Evolutionary conservation across 345 rosid genomes (phyloP).

Genomic region (Jatropha curcas): DNA sequence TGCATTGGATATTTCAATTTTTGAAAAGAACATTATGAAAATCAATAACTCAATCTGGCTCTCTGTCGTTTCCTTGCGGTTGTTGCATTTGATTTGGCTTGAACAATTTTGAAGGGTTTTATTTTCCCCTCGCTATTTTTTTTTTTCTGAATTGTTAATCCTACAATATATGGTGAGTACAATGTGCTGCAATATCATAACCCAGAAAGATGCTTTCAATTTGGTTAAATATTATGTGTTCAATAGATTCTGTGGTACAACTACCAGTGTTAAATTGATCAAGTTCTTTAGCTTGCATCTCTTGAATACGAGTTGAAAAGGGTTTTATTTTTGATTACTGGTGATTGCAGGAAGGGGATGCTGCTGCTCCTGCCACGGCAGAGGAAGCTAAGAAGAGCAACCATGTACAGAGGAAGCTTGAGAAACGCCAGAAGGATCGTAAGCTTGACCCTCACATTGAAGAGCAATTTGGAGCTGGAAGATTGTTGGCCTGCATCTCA

Average conservation of each 20-base stretch:
- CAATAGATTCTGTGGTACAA: background rate
- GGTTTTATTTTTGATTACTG: background rate
- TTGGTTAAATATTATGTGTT: background rate
- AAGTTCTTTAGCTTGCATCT: background rate
- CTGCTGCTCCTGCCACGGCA: background rate
- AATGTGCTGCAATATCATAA: too few species aligned
- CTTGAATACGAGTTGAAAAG: too few species aligned
- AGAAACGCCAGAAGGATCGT: conserved; percentile 18
- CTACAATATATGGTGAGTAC: too few species aligned
- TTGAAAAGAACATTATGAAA: background rate
- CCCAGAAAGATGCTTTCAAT: background rate
- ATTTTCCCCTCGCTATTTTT: background rate
- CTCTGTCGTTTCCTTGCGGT: background rate
- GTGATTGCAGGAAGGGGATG: conserved; percentile 15
- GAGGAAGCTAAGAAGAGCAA: conserved; percentile 22
- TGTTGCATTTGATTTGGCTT: background rate
- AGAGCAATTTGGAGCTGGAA: conserved; percentile 24
- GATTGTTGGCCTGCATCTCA: conserved; percentile 25
- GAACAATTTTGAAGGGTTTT: background rate
- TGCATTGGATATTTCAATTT: background rate
- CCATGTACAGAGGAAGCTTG: conserved; percentile 18
- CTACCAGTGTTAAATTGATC: too few species aligned
- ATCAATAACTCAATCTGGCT: background rate
- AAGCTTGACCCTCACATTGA: conserved; percentile 22
- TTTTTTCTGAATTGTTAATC: too few species aligned